A percentile compares a stretch with the other conserved stretches of the same genome.
Conservation (phyloP, 2,329 filamentous ascomycete genomes). For the Lasiodiplodia theobromae region DNA sequence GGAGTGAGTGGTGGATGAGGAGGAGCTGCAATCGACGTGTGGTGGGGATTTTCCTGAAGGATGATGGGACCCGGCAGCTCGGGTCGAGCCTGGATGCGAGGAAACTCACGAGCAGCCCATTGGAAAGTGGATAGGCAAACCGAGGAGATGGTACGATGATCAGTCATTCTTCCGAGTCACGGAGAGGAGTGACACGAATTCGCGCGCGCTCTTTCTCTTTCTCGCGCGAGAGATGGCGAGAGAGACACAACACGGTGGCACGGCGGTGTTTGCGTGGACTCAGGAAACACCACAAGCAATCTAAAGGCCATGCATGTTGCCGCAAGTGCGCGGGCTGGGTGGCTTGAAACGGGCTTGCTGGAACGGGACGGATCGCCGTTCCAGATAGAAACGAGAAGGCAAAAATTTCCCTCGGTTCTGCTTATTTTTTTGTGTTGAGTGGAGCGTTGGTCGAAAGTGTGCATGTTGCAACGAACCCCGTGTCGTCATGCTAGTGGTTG, state of each 20-base stretch:
- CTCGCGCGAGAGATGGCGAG: neutral
- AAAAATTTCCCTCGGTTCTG: no score
- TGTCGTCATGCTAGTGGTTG: slow-evolving; percentile 11
- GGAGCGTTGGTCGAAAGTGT: neutral
- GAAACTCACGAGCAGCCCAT: neutral
- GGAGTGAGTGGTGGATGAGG: neutral
- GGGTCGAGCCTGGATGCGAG: neutral
- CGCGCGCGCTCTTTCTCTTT: neutral
- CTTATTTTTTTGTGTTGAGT: slow-evolving; percentile 6
- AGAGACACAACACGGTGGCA: neutral
- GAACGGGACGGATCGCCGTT: neutral
- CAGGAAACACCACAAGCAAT: neutral
- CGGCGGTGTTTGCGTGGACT: neutral
- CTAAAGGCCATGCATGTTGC: neutral
- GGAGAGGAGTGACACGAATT: neutral
- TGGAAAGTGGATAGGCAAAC: neutral
- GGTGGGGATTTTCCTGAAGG: neutral
- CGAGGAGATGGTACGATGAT: neutral
- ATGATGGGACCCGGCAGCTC: neutral
- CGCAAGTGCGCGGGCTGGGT: neutral
- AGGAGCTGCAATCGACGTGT: neutral
- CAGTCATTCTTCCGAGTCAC: neutral
- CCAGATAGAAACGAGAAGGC: neutral
- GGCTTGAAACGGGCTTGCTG: neutral
- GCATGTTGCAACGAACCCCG: neutral